Conservation (phyloP, 257 asterid genomes). For the Linaria vulgaris region DNA sequence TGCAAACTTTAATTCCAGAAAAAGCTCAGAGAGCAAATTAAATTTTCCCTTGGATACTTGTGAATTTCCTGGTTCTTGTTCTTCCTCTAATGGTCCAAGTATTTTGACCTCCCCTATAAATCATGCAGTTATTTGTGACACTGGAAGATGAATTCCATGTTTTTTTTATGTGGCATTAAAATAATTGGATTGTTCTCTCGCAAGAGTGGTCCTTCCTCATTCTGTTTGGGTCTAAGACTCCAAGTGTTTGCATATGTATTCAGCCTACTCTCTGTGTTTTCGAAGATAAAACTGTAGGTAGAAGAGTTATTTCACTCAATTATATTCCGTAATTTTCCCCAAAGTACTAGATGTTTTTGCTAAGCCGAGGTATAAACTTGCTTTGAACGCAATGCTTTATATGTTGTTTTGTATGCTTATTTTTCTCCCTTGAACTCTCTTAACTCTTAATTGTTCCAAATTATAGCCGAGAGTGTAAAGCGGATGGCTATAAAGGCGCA, state of each 20-base stretch:
- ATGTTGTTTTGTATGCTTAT: background rate
- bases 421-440: background rate
- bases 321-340: background rate
- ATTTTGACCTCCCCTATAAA: background rate
- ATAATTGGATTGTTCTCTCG: background rate
- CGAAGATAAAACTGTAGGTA: background rate
- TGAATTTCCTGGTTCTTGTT: background rate
- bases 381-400: background rate
- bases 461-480: conserved; percentile 55
- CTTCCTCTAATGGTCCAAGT: no score
- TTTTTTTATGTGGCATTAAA: background rate
- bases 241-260: no score
- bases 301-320: background rate
- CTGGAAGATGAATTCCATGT: background rate
- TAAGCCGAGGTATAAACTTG: background rate
- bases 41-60: background rate
- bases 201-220: background rate
- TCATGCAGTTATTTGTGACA: background rate
- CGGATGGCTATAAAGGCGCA: conserved; percentile 43
- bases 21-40: background rate
- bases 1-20: no score
- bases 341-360: background rate
- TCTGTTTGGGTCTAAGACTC: background rate
- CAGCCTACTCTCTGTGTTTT: background rate
- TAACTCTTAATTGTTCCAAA: conserved; percentile 19